Evolutionary conservation across 768 basidiomycete species (phyloP), one percentile per base, ranked within the genome.

Genomic region (Lyophyllum semitale): DNA sequence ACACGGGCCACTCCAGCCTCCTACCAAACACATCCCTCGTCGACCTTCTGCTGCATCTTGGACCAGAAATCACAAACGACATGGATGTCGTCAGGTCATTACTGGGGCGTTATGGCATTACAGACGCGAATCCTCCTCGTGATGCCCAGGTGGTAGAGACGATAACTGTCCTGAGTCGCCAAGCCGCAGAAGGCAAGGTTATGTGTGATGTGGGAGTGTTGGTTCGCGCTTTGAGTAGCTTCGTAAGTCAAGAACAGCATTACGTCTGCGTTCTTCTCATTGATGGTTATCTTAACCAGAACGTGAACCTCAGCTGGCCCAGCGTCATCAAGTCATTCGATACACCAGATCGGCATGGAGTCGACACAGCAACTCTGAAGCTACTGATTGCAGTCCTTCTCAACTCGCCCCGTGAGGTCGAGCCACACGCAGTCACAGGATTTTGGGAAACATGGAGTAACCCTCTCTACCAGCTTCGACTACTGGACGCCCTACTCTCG

Each of bases 371-470:
- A 29, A 93, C 92, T 0, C 72, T 98, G 61, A 94, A 95, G 63
- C 81, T 97, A 47, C 73, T 98, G 63, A 91, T 96, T 48, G 88
- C 92, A 56, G 86, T 98, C 51, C 84, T 98, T 20, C 78, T 90
- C 53, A 89, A 92, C 61, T 85, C 88, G 17, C 88, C 93, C 43
- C 85, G 89, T 42, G 87, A 89, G 50, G 81, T 75, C 37, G 89
- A 87, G 44, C 84, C 82, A 8, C 91, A 92, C 59, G 90, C 91
- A 3, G 91, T 93, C 15, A 82, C 83, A 5, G 92, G 91, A 15
- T 94, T 94, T 65, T 95, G 92, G 92, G 77, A 81, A 62, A 73
- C 77, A 2, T 98, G 96, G 96, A 79, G 78, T 11, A 95, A 97
- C 68, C 81, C 91, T 1, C 69, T 90, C 23, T 91, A 91, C 62